phyloP scores from a whole-genome alignment of 345 rosid genomes.

The sweet orange (Citrus sinensis) region DVS_A1.0 CM039163.1:15416001-15416500 shows the following conservation, averaged over 20 bases:
- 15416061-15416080: slow-evolving; percentile 12
- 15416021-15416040: slow-evolving; percentile 86
- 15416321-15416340: slow-evolving; percentile 94
- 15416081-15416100: not conserved
- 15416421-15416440: not conserved
- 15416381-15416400: slow-evolving; percentile 80
- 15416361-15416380: slow-evolving; percentile 72
- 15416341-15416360: slow-evolving; percentile 75
- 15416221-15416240: not conserved
- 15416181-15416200: not conserved
- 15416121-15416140: not conserved
- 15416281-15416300: slow-evolving; percentile 87
- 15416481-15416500: not conserved
- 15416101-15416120: no score
- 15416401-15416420: slow-evolving; percentile 63
- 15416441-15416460: not conserved
- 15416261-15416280: not conserved
- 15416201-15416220: not conserved
- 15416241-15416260: not conserved
- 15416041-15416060: slow-evolving; percentile 93
- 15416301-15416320: slow-evolving; percentile 88
- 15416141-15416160: not conserved
- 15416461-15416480: not conserved
- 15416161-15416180: not conserved
- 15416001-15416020: slow-evolving; percentile 68